Base-by-base conservation (phyloP, 179 eudicot genomes). In the Nepenthes alata region DNA sequence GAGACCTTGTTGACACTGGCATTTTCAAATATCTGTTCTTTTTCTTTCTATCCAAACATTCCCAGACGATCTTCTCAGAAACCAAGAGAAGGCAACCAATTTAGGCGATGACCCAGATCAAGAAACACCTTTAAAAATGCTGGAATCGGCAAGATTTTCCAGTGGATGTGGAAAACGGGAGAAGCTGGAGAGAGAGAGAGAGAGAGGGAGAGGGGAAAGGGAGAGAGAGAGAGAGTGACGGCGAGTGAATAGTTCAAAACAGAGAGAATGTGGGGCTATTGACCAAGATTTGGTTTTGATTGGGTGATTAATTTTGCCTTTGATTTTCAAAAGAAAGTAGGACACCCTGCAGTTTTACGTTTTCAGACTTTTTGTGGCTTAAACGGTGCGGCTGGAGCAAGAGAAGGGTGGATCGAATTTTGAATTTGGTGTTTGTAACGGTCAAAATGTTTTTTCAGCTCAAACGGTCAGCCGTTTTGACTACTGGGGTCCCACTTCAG, bases 1-100 rank as follows among this genome's bases (percentile, higher is more conserved):
- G 85, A 37, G 96, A 84, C 79, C 96, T 82, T 62, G 96, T 89
- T 55, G 88, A 77, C 16, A 89, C 96, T 51, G 96, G 90, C 96
- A 89, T 89, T 71, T 59, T 65, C 11, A 62, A 35, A 35, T 25
- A 3, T 14, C 12, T 47, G 38, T 35, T 54, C 14, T 45, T 52
- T 16, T 37, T 56, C 25, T 64, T 64, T 59, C 53, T 59, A 70
- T 53, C 63, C 55, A 75, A 74, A 65, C 86, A 85, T 82, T 56
- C 80, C 81, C 79, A 50, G 54, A 1, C 65, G 70, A 37, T 50
- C 60, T 59, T 75, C 70, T 57, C 50, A 60, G 11, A 52, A 1
- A 58, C 75, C 9, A 10, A 35, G 13, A 6, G 16, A 50, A 52
- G 2, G 7, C n/a, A 6, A 12, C 16, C 55, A 2, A 12, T 12